Percentiles rank a stretch among this genome's conserved stretches.
Conservation (phyloP, 2,329 filamentous ascomycete genomes). For the Ascochyta lentis region DNA sequence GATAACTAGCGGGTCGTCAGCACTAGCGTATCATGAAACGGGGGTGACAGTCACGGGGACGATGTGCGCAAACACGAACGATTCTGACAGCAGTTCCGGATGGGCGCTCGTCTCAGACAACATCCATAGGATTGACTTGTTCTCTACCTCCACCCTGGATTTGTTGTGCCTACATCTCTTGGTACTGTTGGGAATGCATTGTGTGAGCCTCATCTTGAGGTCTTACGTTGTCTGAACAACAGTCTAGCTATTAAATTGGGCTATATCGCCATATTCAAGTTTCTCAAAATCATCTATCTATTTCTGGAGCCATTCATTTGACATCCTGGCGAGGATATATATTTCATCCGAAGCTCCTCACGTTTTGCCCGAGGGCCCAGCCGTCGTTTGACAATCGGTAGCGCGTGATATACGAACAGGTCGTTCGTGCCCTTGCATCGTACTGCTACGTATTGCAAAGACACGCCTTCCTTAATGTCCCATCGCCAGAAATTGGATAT, state of each 20-base stretch:
- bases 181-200: background rate
- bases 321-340: constrained; percentile 22
- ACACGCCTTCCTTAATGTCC: constrained; percentile 23
- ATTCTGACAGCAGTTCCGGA: constrained; percentile 4
- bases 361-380: constrained; percentile 18
- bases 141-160: constrained; percentile 11
- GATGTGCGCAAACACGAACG: constrained; percentile 24
- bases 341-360: constrained; percentile 16
- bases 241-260: background rate
- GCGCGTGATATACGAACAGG: constrained; percentile 36
- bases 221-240: background rate
- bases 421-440: constrained; percentile 26
- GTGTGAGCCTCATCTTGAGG: background rate
- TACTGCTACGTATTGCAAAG: background rate
- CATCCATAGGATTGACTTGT: constrained; percentile 18
- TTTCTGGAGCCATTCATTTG: constrained; percentile 11
- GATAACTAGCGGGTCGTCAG: background rate
- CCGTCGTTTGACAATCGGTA: constrained; percentile 21
- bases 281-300: constrained; percentile 29
- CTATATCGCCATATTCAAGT: constrained; percentile 17
- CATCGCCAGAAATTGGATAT: constrained; percentile 29
- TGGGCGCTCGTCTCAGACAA: constrained; percentile 12
- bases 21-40: too few species aligned
- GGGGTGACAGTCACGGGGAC: constrained; percentile 15
- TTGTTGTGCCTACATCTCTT: background rate